Base-by-base conservation (phyloP, 2,329 filamentous ascomycete genomes). In the Dichotomopilus funicola region DNA sequence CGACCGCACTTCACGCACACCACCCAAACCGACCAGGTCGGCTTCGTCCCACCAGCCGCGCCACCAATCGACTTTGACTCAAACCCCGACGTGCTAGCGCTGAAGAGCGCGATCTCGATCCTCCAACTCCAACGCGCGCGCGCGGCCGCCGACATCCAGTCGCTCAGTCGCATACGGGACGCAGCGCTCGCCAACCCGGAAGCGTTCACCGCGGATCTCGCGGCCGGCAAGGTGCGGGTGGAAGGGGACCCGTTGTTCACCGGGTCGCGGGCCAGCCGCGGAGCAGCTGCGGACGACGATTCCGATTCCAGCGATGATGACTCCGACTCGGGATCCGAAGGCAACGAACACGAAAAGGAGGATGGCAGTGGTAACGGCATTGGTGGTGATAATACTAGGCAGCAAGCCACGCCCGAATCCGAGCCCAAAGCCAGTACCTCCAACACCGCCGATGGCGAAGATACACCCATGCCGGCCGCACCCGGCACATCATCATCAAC, bases 31-130 rank as follows among this genome's bases (percentile, higher is more conserved):
- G 65, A 71, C 10, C 76, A 78, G 56, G 63, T 66, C 37, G 68
- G 69, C 40, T 71, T 78, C 38, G 66, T 72, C 1, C 75, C 78
- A 1, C 78, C 79, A 4, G 72, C 74, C 2, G 76, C 78, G 0
- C 71, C 75, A 41, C 75, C 81, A 45, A 75, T 86, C 56, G 75
- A 79, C 63, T 82, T 85, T 58, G 76, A 80, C 61, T 71, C 73
- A 54, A 95, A 95, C 66, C 85, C 89, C 6, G 92, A 97, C 74
- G 90, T 87, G 31, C 86, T 96, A 58, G 92, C 92, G 5, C 78
- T 96, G 57, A 85, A 87, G 62, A 89, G 88, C 33, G 89, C 91
- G 46, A 90, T 96, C 58, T 87, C 89, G 7, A 85, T 96, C 51
- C 77, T 97, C 47, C 90, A 95, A 72, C 78, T 95, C 61, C 92